Percentiles rank a stretch among this genome's conserved stretches.
Conservation (phyloP, 1,284 basidiomycete species). For the Apiotrichum gracile region DNA sequence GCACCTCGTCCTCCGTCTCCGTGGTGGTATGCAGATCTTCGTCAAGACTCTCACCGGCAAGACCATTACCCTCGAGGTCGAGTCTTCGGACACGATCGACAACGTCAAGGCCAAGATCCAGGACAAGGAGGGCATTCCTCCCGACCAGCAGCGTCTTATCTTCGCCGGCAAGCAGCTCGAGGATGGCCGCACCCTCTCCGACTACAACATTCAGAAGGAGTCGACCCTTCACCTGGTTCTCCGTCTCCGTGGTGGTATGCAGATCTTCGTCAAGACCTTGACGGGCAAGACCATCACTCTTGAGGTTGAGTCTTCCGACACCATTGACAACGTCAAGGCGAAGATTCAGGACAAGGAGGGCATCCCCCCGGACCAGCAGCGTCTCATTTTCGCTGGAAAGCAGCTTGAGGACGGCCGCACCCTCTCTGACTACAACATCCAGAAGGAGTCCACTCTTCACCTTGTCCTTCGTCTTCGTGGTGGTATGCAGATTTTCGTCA, state of each 20-base stretch:
- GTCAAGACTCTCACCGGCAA: constrained; percentile 76
- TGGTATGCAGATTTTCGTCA: constrained; percentile 72
- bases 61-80: constrained; percentile 91
- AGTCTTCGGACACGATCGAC: constrained; percentile 88
- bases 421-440: constrained; percentile 86
- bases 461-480: constrained; percentile 80
- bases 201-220: constrained; percentile 97
- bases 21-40: constrained; percentile 69
- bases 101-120: constrained; percentile 96
- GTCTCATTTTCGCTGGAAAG: constrained; percentile 96
- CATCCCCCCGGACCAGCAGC: constrained; percentile 79
- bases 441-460: constrained; percentile 93
- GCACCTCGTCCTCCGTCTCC: constrained; percentile 93
- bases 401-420: constrained; percentile 93
- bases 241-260: constrained; percentile 73
- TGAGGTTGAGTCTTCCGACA: constrained; percentile 86
- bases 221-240: constrained; percentile 94
- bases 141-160: constrained; percentile 93
- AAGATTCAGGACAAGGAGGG: constrained; percentile 96
- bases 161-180: constrained; percentile 98
- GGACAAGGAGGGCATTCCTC: constrained; percentile 80
- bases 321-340: constrained; percentile 95
- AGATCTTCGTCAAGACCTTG: constrained; percentile 84
- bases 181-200: constrained; percentile 80
- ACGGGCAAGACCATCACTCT: constrained; percentile 99